These are phyloP conservation scores for Rhododendron kiyosumense DNA, from an alignment of 148 eudicot genomes.

Conservation along the genomic window DNA sequence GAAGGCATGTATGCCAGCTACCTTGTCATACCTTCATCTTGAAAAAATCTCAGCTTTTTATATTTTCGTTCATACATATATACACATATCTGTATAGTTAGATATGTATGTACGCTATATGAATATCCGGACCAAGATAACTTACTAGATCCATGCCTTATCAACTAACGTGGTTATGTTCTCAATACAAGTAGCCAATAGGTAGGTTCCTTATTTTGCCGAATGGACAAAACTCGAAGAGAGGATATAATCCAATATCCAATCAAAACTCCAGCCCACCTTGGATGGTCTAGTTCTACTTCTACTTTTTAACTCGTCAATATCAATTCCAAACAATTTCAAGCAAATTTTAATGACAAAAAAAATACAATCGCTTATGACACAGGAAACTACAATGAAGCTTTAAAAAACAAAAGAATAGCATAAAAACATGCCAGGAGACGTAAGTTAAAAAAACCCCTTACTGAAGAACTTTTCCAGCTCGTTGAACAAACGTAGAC, in stretches of 20 bases:
- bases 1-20: neutral
- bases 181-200: neutral
- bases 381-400: neutral
- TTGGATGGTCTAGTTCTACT: neutral
- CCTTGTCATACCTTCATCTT: neutral
- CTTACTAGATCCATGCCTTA: neutral
- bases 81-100: neutral
- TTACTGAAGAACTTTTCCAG: conserved; percentile 53
- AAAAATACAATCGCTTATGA: neutral
- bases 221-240: no score
- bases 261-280: neutral
- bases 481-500: conserved; percentile 63
- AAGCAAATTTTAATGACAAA: neutral
- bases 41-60: neutral
- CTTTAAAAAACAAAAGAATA: neutral
- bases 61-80: neutral
- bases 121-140: neutral
- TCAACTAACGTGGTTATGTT: neutral
- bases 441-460: conserved; percentile 1
- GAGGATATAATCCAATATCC: neutral
- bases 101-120: neutral
- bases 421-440: neutral
- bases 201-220: neutral
- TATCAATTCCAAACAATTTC: neutral
- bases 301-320: neutral